phyloP scores from a whole-genome alignment of 2,329 filamentous ascomycete genomes.

The Nothophaeocryptopus gaeumannii region DNA sequence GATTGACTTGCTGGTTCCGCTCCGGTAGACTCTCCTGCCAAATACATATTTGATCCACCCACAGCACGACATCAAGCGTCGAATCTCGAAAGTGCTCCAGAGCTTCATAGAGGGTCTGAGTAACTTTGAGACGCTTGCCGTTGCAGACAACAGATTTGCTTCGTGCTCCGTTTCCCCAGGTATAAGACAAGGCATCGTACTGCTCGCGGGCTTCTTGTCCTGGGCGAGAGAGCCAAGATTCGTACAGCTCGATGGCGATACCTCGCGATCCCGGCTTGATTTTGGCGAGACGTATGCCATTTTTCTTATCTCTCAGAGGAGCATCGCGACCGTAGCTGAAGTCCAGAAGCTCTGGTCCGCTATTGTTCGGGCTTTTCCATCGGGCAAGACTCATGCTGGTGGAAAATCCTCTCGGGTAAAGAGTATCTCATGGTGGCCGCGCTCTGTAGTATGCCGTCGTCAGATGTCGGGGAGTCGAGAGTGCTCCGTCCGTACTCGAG shows the following conservation, averaged over 20 bases:
- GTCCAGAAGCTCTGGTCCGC: slow-evolving; percentile 12
- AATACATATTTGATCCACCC: slow-evolving; percentile 35
- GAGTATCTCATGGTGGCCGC: no score
- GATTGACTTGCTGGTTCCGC: slow-evolving; percentile 31
- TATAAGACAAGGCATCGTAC: slow-evolving; percentile 34
- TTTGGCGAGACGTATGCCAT: slow-evolving; percentile 28
- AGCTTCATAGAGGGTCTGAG: slow-evolving; percentile 29
- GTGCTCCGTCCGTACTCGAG: no score
- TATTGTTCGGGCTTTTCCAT: slow-evolving; percentile 22
- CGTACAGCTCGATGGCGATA: slow-evolving; percentile 27
- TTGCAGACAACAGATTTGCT: slow-evolving; percentile 30
- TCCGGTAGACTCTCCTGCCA: slow-evolving; percentile 30
- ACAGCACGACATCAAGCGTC: slow-evolving; percentile 21
- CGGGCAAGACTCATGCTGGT: slow-evolving; percentile 23
- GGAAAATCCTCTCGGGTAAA: no score
- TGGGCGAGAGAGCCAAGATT: slow-evolving; percentile 25
- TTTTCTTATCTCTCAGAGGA: slow-evolving; percentile 24
- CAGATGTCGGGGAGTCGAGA: no score
- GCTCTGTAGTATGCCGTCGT: no score
- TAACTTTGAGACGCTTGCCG: slow-evolving; percentile 25
- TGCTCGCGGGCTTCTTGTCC: slow-evolving; percentile 11
- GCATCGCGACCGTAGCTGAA: slow-evolving; percentile 23
- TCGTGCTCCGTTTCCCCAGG: slow-evolving; percentile 26
- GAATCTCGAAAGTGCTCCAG: slow-evolving; percentile 29
- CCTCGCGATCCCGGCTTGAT: slow-evolving; percentile 27